Percentiles rank a stretch among this genome's conserved stretches.
These are phyloP conservation scores for Colletotrichum australisinense DNA, from an alignment of 2,329 filamentous ascomycete species.

Conservation along the genomic window DNA sequence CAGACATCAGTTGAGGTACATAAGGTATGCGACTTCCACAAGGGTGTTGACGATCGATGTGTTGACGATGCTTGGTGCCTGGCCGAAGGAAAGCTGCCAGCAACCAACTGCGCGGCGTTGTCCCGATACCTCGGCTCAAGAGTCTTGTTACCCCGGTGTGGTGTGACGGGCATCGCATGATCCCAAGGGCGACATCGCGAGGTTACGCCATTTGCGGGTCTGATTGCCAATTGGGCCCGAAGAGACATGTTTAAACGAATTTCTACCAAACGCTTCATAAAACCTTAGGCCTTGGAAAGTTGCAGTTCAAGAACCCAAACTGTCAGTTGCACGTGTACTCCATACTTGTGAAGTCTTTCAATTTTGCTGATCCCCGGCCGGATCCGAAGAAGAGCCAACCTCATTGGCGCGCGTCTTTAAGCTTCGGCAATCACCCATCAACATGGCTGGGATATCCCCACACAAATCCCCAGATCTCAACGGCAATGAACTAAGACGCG, in stretches of 20 bases:
- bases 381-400: neutral
- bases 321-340: slow-evolving; percentile 10
- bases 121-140: neutral
- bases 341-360: neutral
- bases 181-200: neutral
- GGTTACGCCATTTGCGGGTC: neutral
- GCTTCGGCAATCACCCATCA: neutral
- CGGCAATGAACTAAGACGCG: slow-evolving; percentile 20
- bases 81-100: neutral
- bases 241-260: too few species aligned
- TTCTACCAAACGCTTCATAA: neutral
- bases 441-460: slow-evolving; percentile 19
- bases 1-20: too few species aligned
- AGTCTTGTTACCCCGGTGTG: neutral
- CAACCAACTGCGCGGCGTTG: neutral
- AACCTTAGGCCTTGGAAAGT: neutral
- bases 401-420: slow-evolving; percentile 31
- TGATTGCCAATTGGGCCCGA: neutral
- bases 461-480: slow-evolving; percentile 32
- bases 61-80: neutral
- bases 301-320: neutral
- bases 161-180: neutral
- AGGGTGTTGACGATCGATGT: neutral
- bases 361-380: slow-evolving; percentile 3
- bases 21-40: neutral